phyloP scores from a whole-genome alignment of 2,329 filamentous ascomycete genomes.

The Clarireedia homoeocarpa region DNA sequence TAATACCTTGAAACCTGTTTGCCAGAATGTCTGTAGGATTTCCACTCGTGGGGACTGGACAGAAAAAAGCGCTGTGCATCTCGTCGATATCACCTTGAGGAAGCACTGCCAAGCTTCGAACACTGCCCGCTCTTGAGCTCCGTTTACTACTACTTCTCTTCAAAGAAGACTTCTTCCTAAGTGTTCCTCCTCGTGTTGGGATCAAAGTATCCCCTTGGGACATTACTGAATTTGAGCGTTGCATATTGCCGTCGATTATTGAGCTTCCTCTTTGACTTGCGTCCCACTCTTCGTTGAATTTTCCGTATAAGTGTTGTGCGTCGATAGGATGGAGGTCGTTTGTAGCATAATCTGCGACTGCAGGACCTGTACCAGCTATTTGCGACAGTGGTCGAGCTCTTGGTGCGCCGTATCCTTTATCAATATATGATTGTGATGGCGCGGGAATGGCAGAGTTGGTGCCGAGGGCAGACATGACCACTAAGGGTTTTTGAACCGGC shows the following conservation, averaged over 20 bases:
- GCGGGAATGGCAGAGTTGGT: conserved; percentile 19
- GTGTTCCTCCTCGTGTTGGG: conserved; percentile 55
- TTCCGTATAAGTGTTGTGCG: conserved; percentile 32
- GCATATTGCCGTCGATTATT: conserved; percentile 46
- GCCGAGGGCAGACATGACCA: conserved; percentile 20
- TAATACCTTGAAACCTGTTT: conserved; percentile 77
- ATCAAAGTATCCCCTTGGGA: conserved; percentile 30
- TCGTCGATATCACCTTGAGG: conserved; percentile 61
- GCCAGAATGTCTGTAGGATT: conserved; percentile 84
- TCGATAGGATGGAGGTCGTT: conserved; percentile 19
- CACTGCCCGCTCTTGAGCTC: conserved; percentile 79
- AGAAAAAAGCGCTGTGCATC: conserved; percentile 76
- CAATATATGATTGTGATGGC: conserved; percentile 22
- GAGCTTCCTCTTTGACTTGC: conserved; percentile 59
- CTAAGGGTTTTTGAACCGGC: background rate
- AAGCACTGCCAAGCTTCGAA: conserved; percentile 69
- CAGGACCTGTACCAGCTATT: conserved; percentile 19
- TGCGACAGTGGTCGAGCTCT: conserved; percentile 13
- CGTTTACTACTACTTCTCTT: conserved; percentile 73
- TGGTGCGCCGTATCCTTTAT: conserved; percentile 25
- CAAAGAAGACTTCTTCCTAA: conserved; percentile 83
- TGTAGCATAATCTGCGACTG: conserved; percentile 17
- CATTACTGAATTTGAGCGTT: conserved; percentile 52
- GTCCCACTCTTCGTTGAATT: conserved; percentile 66
- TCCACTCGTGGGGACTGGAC: conserved; percentile 79